These are phyloP conservation scores for Nitzschia sp. DNA, from an alignment of 108 stramenopile species.

Conservation along the genomic window DNA sequence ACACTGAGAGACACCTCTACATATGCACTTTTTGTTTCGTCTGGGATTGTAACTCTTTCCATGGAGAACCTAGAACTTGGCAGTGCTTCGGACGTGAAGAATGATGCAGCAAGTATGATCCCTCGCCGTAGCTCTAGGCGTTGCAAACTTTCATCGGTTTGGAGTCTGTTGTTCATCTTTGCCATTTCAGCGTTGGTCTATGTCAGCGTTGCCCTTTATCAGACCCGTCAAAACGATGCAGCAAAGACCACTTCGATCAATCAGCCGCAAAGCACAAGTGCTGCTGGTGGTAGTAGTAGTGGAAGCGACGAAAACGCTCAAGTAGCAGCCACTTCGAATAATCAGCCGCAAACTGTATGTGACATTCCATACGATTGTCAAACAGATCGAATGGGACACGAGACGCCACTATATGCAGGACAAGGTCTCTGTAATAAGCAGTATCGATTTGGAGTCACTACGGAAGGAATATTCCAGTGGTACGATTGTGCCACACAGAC, in stretches of 20 bases:
- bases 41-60: too few relatives aligned
- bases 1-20: too few relatives aligned
- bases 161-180: neutral
- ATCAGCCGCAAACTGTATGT: too few relatives aligned
- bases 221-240: too few relatives aligned
- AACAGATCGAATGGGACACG: conserved; percentile 1
- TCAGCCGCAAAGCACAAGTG: too few relatives aligned
- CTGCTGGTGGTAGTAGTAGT: too few relatives aligned
- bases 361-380: neutral
- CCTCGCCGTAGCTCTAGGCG: neutral
- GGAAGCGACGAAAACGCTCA: too few relatives aligned
- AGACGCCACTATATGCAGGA: neutral
- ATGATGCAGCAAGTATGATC: neutral
- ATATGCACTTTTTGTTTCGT: too few relatives aligned
- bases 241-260: too few relatives aligned
- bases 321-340: too few relatives aligned
- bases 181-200: neutral
- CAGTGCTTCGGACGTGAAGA: neutral
- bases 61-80: neutral
- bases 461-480: neutral
- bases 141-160: neutral
- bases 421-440: conserved; percentile 8
- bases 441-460: conserved; percentile 7
- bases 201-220: too few relatives aligned
- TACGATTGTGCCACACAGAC: neutral